Conservation (phyloP, 495 filamentous ascomycete genomes). For the Aspergillus incahuasiensis region DNA sequence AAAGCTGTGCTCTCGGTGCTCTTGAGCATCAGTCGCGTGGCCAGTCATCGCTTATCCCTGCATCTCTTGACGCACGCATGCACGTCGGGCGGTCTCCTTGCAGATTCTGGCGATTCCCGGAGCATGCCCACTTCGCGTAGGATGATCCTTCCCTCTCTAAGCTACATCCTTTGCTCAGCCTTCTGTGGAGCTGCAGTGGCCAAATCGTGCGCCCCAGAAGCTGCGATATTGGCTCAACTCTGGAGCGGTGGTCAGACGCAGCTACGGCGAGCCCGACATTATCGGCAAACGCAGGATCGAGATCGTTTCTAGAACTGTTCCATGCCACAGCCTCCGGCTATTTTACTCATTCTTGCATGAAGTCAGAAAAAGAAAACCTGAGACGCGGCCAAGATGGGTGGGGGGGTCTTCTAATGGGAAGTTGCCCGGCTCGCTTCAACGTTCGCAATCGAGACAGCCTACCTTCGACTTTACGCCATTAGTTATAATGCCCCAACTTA, state of each 20-base stretch:
- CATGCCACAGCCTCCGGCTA: too few species aligned
- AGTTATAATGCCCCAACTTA: too few species aligned
- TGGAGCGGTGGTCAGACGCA: not conserved
- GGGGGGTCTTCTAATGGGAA: too few species aligned
- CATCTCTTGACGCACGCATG: not conserved
- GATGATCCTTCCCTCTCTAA: not conserved
- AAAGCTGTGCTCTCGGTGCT: too few species aligned
- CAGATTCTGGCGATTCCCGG: constrained; percentile 1
- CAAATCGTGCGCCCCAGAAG: not conserved
- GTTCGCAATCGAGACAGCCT: too few species aligned
- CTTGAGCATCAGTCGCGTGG: constrained; percentile 3
- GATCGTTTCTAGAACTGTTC: not conserved
- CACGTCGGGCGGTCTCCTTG: not conserved
- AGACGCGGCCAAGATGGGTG: too few species aligned
- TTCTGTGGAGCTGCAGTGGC: not conserved
- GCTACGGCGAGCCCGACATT: not conserved
- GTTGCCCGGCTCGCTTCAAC: too few species aligned
- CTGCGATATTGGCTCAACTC: not conserved
- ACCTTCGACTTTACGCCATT: too few species aligned
- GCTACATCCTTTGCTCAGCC: not conserved
- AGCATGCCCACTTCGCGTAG: not conserved
- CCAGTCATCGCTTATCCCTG: not conserved
- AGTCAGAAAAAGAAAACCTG: too few species aligned
- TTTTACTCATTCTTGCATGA: too few species aligned
- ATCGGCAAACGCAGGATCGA: not conserved